Percentiles rank a stretch among this genome's conserved stretches.
Evolutionary conservation across 768 basidiomycete genomes (phyloP).

Genomic region (Amanita subjunquillea): DNA sequence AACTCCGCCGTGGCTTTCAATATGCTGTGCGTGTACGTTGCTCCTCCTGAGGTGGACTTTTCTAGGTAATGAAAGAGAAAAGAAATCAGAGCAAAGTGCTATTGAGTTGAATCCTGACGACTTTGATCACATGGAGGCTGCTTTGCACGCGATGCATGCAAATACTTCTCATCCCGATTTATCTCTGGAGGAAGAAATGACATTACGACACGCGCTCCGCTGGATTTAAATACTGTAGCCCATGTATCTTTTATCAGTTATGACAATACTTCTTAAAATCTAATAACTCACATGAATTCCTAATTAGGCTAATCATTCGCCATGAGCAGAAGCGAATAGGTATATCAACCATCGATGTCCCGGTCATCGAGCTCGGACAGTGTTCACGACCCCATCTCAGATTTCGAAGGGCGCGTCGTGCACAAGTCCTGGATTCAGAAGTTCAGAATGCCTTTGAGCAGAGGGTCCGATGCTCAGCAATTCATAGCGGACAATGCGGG

Average conservation of each 20-base stretch:
- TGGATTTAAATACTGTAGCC: no score
- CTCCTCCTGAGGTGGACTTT: neutral
- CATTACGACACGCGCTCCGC: no score
- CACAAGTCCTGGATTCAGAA: neutral
- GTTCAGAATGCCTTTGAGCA: neutral
- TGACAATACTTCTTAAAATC: no score
- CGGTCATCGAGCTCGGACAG: neutral
- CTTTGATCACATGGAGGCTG: conserved; percentile 1
- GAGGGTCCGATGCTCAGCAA: neutral
- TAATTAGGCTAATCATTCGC: no score
- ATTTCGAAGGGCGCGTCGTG: no score
- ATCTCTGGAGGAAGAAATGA: neutral
- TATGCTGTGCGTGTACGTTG: conserved; percentile 1
- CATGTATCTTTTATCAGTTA: no score
- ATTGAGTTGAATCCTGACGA: neutral
- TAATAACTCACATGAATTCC: no score
- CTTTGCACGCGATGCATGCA: neutral
- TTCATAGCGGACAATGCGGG: conserved; percentile 37
- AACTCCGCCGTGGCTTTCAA: conserved; percentile 1
- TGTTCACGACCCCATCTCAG: neutral
- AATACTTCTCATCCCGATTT: conserved; percentile 2
- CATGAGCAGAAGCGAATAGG: no score
- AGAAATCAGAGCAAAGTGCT: neutral
- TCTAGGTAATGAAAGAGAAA: neutral
- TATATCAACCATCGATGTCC: neutral